Conservation (phyloP, 2,329 filamentous ascomycete genomes). For the Cryphonectria parasitica region DNA sequence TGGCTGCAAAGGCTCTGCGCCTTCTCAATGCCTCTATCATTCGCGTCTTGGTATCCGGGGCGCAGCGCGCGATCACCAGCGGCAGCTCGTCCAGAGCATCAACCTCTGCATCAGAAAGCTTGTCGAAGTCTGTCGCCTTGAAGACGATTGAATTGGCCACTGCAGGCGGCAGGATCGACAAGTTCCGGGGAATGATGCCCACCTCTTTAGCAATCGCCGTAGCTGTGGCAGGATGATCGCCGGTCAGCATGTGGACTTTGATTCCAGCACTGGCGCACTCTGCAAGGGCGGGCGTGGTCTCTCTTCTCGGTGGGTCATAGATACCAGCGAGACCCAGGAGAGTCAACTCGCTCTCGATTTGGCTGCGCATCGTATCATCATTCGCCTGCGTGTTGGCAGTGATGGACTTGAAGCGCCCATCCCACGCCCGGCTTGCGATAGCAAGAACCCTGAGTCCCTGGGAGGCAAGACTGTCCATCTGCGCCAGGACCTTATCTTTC, state of each 20-base stretch:
- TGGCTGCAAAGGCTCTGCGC: constrained; percentile 75
- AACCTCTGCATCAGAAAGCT: constrained; percentile 73
- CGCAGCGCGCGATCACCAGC: constrained; percentile 81
- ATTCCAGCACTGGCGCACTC: constrained; percentile 76
- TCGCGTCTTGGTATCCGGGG: constrained; percentile 83
- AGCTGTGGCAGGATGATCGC: constrained; percentile 79
- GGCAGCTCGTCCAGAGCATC: constrained; percentile 76
- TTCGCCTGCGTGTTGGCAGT: constrained; percentile 36
- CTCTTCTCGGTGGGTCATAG: constrained; percentile 82
- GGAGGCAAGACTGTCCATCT: constrained; percentile 64
- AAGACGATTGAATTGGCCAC: constrained; percentile 73
- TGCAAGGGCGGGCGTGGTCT: constrained; percentile 73
- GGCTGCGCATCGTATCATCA: constrained; percentile 56
- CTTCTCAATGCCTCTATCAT: constrained; percentile 90
- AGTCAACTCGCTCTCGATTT: constrained; percentile 69
- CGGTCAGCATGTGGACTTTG: constrained; percentile 82
- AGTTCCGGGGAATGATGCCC: constrained; percentile 71
- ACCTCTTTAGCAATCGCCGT: constrained; percentile 79
- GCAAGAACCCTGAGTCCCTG: constrained; percentile 75
- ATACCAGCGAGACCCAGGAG: constrained; percentile 85
- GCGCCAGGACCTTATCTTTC: constrained; percentile 53
- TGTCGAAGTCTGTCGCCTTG: constrained; percentile 79
- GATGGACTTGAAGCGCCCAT: constrained; percentile 51
- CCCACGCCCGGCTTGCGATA: constrained; percentile 66
- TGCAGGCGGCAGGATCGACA: constrained; percentile 60